A percentile compares a stretch with the other conserved stretches of the same genome.
Conservation (phyloP, 1,284 basidiomycete species). For the Ganoderma leucocontextum region DNA sequence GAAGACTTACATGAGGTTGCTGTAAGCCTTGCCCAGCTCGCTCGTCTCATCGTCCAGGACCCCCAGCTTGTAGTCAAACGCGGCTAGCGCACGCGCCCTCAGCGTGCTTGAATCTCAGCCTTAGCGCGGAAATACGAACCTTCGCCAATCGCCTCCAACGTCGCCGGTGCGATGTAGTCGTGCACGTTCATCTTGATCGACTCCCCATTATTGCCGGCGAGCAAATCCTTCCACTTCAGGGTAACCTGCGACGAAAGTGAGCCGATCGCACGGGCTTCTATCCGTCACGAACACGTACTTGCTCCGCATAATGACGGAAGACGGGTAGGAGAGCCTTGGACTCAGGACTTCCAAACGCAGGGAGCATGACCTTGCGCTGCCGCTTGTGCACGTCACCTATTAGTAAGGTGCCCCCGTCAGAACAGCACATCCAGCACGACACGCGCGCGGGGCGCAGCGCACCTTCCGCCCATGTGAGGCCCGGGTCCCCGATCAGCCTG, state of each 20-base stretch:
- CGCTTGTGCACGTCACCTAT: conserved; percentile 55
- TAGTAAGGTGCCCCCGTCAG: conserved; percentile 2
- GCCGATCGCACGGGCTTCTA: conserved; percentile 23
- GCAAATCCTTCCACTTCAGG: conserved; percentile 53
- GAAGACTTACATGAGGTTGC: conserved; percentile 41
- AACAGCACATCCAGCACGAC: not conserved
- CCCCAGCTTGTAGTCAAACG: conserved; percentile 46
- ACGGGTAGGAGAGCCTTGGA: conserved; percentile 58
- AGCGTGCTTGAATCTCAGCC: not conserved
- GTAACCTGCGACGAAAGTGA: conserved; percentile 46
- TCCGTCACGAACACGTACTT: conserved; percentile 45
- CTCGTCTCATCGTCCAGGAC: conserved; percentile 38
- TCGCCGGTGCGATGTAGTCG: conserved; percentile 43
- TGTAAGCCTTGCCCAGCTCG: conserved; percentile 42
- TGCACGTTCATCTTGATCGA: conserved; percentile 49
- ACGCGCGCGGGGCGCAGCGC: conserved; percentile 27
- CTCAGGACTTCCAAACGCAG: conserved; percentile 55
- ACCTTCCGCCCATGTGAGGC: conserved; percentile 53
- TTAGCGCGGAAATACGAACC: conserved; percentile 36
- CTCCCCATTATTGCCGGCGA: conserved; percentile 39
- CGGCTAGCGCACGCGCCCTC: conserved; percentile 32
- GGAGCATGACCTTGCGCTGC: conserved; percentile 53
- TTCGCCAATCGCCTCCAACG: conserved; percentile 48
- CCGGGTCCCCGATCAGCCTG: conserved; percentile 45
- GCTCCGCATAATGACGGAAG: conserved; percentile 54